A percentile compares a stretch with the other conserved stretches of the same genome.
Evolutionary conservation across 225 moss, liverwort and hornwort genomes (phyloP).

Genomic region (Pseudoscleropodium purum): DNA sequence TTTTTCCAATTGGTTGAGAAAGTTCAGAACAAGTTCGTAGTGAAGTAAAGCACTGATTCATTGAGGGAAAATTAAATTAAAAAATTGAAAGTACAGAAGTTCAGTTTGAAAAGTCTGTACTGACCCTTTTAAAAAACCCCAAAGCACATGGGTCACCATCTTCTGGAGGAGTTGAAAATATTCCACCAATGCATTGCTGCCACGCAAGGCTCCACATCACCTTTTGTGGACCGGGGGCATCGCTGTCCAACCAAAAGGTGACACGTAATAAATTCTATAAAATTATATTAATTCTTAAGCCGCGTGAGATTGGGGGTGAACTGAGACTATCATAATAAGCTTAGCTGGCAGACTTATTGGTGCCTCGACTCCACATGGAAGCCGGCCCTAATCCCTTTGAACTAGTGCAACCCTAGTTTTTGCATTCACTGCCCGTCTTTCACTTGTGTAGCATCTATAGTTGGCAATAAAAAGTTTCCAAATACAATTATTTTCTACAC

Average conservation of each 20-base stretch:
- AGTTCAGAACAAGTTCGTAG: not conserved
- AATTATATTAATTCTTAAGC: too few species aligned
- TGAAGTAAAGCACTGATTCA: not conserved
- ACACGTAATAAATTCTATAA: not conserved
- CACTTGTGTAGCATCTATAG: not conserved
- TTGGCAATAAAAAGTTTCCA: too few species aligned
- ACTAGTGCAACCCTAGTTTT: not conserved
- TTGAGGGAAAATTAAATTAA: too few species aligned
- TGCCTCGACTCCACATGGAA: not conserved
- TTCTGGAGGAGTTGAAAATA: not conserved
- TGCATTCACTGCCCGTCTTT: not conserved
- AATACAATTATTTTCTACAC: rapidly evolving
- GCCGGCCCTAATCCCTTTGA: not conserved
- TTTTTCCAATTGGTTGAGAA: not conserved
- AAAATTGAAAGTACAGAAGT: not conserved
- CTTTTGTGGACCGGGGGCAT: not conserved
- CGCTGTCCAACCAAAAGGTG: not conserved
- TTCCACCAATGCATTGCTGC: not conserved
- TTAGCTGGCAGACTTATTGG: not conserved
- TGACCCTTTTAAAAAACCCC: too few species aligned
- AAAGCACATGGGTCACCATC: not conserved
- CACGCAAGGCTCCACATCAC: not conserved
- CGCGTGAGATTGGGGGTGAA: not conserved
- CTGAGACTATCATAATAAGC: too few species aligned
- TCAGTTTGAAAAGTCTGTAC: not conserved